Percentiles rank a stretch among this genome's conserved stretches.
Evolutionary conservation across 495 filamentous ascomycete genomes (phyloP).

Genomic region (Talaromyces stipitatus): DNA sequence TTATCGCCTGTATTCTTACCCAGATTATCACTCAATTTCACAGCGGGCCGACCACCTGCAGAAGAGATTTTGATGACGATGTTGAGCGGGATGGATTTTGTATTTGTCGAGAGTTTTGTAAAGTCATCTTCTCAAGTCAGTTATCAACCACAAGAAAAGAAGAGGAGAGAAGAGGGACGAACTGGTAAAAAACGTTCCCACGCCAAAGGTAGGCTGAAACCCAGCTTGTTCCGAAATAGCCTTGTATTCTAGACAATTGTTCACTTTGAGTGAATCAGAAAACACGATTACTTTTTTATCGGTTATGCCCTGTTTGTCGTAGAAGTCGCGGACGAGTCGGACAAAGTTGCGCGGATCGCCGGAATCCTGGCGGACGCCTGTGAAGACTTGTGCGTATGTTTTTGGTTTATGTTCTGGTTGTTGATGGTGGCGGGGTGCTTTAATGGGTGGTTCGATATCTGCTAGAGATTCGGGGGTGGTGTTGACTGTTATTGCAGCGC

Average conservation of each 20-base stretch:
- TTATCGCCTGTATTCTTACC: conserved; percentile 93
- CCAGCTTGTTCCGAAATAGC: conserved; percentile 67
- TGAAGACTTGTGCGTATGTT: conserved; percentile 80
- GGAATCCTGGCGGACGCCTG: conserved; percentile 88
- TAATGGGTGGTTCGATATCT: conserved; percentile 20
- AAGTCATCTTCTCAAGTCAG: conserved; percentile 60
- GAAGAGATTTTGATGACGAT: conserved; percentile 95
- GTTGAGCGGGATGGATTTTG: conserved; percentile 89
- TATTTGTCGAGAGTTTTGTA: conserved; percentile 50
- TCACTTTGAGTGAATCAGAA: conserved; percentile 89
- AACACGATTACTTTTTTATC: conserved; percentile 94
- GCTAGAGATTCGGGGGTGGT: conserved; percentile 20
- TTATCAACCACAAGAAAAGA: not conserved
- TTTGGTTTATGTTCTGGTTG: conserved; percentile 9
- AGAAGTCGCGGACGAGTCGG: conserved; percentile 78
- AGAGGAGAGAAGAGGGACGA: conserved; percentile 13
- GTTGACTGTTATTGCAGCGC: conserved; percentile 19
- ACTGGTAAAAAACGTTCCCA: conserved; percentile 93
- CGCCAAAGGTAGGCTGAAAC: conserved; percentile 79
- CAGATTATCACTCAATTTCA: conserved; percentile 96
- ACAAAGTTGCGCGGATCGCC: conserved; percentile 82
- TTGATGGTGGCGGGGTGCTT: conserved; percentile 8
- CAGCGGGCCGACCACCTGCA: conserved; percentile 69
- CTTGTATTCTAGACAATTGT: conserved; percentile 86
- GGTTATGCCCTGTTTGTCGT: conserved; percentile 64